phyloP scores from a whole-genome alignment of 768 basidiomycete genomes.

The Neoboletus brunneissimus region DNA sequence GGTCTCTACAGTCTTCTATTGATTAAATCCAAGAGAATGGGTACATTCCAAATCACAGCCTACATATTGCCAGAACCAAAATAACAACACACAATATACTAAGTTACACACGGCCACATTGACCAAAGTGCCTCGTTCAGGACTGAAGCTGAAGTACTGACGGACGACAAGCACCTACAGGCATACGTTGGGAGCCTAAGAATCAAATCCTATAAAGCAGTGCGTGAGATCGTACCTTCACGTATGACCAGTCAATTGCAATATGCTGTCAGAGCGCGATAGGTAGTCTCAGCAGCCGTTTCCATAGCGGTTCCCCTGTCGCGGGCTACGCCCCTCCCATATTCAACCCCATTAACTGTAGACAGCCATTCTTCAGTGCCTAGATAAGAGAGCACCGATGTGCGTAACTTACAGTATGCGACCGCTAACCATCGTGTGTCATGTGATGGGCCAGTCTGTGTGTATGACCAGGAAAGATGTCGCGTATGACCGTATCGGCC shows the following conservation, averaged over 20 bases:
- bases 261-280: constrained; percentile 22
- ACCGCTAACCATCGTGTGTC: constrained; percentile 24
- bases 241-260: constrained; percentile 13
- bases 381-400: background rate
- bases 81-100: constrained; percentile 1
- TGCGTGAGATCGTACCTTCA: constrained; percentile 3
- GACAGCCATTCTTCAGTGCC: background rate
- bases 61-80: background rate
- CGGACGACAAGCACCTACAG: background rate
- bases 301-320: constrained; percentile 32
- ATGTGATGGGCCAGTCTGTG: constrained; percentile 23
- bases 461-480: constrained; percentile 21
- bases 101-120: background rate
- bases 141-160: background rate
- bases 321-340: constrained; percentile 26
- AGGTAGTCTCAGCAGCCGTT: constrained; percentile 26
- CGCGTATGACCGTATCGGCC: constrained; percentile 31
- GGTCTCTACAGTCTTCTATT: background rate
- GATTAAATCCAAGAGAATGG: background rate
- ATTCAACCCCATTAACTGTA: constrained; percentile 27
- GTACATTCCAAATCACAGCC: constrained; percentile 6
- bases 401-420: constrained; percentile 24
- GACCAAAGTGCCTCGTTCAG: background rate
- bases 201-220: background rate
- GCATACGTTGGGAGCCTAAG: background rate